Percentiles rank a stretch among this genome's conserved stretches.
Conservation (phyloP, 495 filamentous ascomycete species). For the Gamarada debralockiae region DNA sequence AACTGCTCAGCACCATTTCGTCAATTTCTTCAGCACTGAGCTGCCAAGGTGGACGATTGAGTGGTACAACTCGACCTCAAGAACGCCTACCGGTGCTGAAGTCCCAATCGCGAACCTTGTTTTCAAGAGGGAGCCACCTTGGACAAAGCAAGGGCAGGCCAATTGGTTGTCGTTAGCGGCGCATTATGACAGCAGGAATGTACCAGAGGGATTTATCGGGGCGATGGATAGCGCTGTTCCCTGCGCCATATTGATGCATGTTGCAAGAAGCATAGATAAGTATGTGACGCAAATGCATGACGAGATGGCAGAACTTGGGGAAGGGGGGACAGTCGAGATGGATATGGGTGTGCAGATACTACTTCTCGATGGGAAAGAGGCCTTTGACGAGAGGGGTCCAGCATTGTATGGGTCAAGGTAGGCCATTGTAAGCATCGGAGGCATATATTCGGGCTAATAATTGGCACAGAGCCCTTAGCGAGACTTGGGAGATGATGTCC, state of each 20-base stretch:
- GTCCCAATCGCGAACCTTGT: conserved; percentile 82
- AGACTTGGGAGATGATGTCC: conserved; percentile 65
- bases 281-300: too few relatives aligned
- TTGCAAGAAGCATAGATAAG: too few relatives aligned
- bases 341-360: conserved; percentile 76
- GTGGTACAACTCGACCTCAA: conserved; percentile 79
- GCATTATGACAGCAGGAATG: conserved; percentile 92
- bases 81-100: conserved; percentile 63
- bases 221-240: too few relatives aligned
- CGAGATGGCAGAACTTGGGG: conserved; percentile 32
- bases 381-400: conserved; percentile 71
- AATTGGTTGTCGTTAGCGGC: conserved; percentile 80
- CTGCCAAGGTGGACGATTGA: conserved; percentile 74
- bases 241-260: too few relatives aligned
- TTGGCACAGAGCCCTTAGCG: conserved; percentile 57
- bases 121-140: conserved; percentile 76
- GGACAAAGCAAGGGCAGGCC: conserved; percentile 63
- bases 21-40: conserved; percentile 62
- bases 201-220: too few relatives aligned
- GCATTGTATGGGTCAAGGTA: conserved; percentile 77
- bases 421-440: conserved; percentile 2
- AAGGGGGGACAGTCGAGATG: conserved; percentile 30
- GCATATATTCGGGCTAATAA: not conserved
- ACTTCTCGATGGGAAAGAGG: conserved; percentile 88
- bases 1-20: conserved; percentile 70